Evolutionary conservation across 768 basidiomycete species (phyloP), one percentile per base, ranked within the genome.

Genomic region (Boletus eberwhitei): DNA sequence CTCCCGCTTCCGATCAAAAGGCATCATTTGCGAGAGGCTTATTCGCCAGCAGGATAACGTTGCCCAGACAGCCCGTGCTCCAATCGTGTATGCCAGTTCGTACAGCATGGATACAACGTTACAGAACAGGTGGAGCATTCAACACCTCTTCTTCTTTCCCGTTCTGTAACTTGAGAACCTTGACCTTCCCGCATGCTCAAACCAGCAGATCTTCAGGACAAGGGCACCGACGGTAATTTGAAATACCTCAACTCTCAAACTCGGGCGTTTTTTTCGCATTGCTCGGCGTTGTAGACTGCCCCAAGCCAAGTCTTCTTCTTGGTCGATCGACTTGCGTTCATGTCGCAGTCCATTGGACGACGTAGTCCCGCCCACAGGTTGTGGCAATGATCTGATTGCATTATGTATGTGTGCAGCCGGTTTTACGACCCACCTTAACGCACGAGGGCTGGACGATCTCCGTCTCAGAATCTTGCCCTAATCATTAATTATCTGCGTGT

Each of bases 371-470:
- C 31, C 34, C 43, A 36, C 35, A 52, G 4, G 52, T 54, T 14
- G 43, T 17, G 43, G 26, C 16, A 42, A 46, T 48, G 45, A 52
- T 47, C 36, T 34, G 39, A 26, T 34, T 17, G 37, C 19, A 57
- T 67, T 63, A 63, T 59, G 64, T 66, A 56, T 48, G 45, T 31
- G 37, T 41, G 35, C 56, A 52, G 44, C 54, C 31, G 13, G 50
- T 39, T 49, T 49, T 39, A 50, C 53, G 58, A 66, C 67, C 65
- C 67, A 67, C 67, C 58, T 66, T 69, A 66, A 66, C 14, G 44
- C 64, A 67, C 67, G 65, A 61, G 65, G 61, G 45, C 45, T 8
- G 40, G 57, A 37, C 58, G 66, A 67, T 66, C 61, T 59, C 65
- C 65, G 65, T 63, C 44, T 26, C 32, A 42, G 55, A 57, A 58